phyloP scores from a whole-genome alignment of 805 yeast genomes.

The Saccharomycopsis capsularis region DNA sequence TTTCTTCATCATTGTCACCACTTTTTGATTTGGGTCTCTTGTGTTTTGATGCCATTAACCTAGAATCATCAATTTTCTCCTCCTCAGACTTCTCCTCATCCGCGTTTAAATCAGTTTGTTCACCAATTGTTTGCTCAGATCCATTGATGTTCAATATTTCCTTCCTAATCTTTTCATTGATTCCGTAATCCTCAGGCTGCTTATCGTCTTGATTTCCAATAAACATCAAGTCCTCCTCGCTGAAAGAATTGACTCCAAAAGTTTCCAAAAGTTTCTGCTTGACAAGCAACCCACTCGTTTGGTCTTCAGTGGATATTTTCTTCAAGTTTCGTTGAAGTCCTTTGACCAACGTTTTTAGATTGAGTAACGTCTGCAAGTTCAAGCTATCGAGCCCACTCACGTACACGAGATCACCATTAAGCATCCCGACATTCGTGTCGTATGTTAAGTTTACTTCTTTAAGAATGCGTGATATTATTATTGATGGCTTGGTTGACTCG shows the following conservation, averaged over 20 bases:
- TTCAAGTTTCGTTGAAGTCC: conserved; percentile 14
- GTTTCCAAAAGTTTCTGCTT: conserved; percentile 31
- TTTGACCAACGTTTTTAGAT: conserved; percentile 9
- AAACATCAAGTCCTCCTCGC: conserved; percentile 7
- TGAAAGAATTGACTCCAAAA: conserved; percentile 6
- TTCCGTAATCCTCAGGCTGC: conserved; percentile 11
- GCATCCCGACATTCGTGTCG: conserved; percentile 51
- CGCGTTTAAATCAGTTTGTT: conserved; percentile 1
- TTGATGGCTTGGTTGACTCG: conserved; percentile 29
- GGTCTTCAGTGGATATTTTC: conserved; percentile 8
- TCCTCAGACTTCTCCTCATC: background rate
- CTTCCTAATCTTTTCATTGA: conserved; percentile 10
- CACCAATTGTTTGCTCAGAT: conserved; percentile 3
- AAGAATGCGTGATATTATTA: conserved; percentile 43
- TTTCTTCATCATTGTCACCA: no score
- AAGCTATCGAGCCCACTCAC: conserved; percentile 4
- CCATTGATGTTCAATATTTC: background rate
- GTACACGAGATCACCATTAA: conserved; percentile 49
- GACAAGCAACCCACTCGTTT: conserved; percentile 20
- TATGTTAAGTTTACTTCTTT: conserved; percentile 46
- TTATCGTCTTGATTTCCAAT: conserved; percentile 4
- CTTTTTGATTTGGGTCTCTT: no score
- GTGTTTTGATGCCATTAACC: background rate
- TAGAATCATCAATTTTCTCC: conserved; percentile 4
- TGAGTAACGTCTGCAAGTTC: conserved; percentile 11